Evolutionary conservation across 2,329 filamentous ascomycete genomes (phyloP).

Genomic region (Gnomoniopsis sp.): DNA sequence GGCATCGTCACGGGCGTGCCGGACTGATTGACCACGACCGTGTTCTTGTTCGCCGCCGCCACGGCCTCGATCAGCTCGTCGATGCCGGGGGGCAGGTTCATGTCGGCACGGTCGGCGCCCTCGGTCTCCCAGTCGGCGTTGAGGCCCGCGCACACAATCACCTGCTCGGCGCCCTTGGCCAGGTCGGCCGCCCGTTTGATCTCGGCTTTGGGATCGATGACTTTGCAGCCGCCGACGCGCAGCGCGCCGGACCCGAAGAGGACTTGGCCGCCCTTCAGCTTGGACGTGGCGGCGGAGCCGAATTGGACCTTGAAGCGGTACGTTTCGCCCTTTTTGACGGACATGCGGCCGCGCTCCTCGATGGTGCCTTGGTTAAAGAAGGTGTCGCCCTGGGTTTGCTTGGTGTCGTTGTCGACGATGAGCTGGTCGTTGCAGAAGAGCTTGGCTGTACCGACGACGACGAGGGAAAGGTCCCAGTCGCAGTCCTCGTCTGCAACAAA

Average conservation of each 20-base stretch:
- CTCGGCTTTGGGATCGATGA: constrained; percentile 54
- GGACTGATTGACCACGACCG: constrained; percentile 72
- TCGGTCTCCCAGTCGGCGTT: constrained; percentile 82
- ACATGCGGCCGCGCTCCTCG: constrained; percentile 52
- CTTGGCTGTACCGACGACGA: constrained; percentile 63
- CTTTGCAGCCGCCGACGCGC: constrained; percentile 57
- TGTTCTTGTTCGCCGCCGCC: constrained; percentile 60
- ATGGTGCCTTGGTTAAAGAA: constrained; percentile 58
- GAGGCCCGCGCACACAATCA: constrained; percentile 73
- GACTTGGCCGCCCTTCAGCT: constrained; percentile 44
- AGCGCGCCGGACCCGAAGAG: constrained; percentile 58
- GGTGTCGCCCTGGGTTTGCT: constrained; percentile 54
- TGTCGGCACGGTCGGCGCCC: constrained; percentile 72
- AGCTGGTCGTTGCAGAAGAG: constrained; percentile 60
- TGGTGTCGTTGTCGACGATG: constrained; percentile 63
- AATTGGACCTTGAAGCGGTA: constrained; percentile 55
- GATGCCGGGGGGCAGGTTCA: constrained; percentile 71
- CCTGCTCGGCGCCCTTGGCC: constrained; percentile 70
- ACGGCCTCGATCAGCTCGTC: constrained; percentile 68
- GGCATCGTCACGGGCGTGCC: constrained; percentile 74
- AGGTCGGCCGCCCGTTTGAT: constrained; percentile 64
- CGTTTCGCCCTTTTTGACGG: constrained; percentile 48
- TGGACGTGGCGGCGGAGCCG: constrained; percentile 47
- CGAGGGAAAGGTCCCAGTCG: constrained; percentile 62
- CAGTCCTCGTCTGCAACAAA: constrained; percentile 58